Percentiles rank a stretch among this genome's conserved stretches.
phyloP scores from a whole-genome alignment of 2,329 filamentous ascomycete genomes.

The Clarireedia hainanense region DNA sequence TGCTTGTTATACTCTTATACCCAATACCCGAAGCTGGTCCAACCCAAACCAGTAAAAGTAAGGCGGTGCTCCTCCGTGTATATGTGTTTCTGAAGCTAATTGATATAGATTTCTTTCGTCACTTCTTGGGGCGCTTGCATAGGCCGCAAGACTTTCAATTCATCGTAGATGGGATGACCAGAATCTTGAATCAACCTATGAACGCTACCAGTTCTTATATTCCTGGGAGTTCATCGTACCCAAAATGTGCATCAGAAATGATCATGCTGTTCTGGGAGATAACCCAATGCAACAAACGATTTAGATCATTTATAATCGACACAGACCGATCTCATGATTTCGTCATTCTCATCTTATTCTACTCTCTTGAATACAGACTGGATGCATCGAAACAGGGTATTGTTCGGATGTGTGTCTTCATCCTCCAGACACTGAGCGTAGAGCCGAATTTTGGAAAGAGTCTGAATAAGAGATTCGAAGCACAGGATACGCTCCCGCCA shows the following conservation, averaged over 20 bases:
- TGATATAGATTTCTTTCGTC: conserved; percentile 67
- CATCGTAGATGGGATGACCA: conserved; percentile 86
- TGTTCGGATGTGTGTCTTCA: conserved; percentile 94
- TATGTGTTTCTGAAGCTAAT: conserved; percentile 7
- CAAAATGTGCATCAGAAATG: conserved; percentile 89
- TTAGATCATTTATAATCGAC: conserved; percentile 93
- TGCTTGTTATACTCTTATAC: conserved; percentile 80
- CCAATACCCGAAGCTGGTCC: conserved; percentile 72
- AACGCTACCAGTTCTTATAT: conserved; percentile 85
- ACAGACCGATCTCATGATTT: conserved; percentile 92
- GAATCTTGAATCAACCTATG: conserved; percentile 85
- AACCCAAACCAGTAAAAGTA: conserved; percentile 60
- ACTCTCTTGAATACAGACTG: conserved; percentile 80
- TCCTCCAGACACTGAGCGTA: conserved; percentile 89
- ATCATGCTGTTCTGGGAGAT: conserved; percentile 97
- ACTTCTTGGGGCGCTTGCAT: conserved; percentile 74
- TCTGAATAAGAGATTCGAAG: conserved; percentile 81
- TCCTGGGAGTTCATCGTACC: conserved; percentile 67
- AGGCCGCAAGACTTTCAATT: conserved; percentile 97
- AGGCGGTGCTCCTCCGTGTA: not conserved
- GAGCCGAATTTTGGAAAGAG: conserved; percentile 86
- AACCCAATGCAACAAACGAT: conserved; percentile 94
- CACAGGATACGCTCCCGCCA: conserved; percentile 76
- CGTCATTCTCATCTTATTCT: conserved; percentile 81
- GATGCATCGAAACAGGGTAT: conserved; percentile 85